These are phyloP conservation scores for Claviceps purpurea DNA, from an alignment of 2,329 filamentous ascomycete species.

Conservation along the genomic window DNA sequence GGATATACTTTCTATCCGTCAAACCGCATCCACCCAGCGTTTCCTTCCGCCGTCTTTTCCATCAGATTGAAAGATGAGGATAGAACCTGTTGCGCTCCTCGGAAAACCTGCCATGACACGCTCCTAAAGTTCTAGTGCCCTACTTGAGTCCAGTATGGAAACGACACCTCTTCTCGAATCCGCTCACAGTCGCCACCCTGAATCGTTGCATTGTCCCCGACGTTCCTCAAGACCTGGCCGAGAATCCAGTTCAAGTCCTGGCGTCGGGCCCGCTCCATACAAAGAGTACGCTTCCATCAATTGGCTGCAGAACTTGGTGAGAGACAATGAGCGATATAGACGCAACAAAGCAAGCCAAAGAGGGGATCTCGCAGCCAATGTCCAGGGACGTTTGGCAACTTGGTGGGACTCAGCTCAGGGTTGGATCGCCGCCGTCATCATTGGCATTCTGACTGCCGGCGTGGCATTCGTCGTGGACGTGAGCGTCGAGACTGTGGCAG, in stretches of 20 bases:
- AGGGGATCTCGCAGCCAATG: conserved; percentile 23
- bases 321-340: conserved; percentile 38
- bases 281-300: conserved; percentile 50
- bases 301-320: conserved; percentile 47
- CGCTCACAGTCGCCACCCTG: neutral
- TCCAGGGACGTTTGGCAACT: neutral
- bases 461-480: conserved; percentile 44
- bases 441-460: conserved; percentile 39
- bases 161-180: neutral
- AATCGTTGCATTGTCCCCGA: neutral
- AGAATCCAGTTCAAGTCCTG: neutral
- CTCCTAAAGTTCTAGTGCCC: neutral
- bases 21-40: too few species aligned
- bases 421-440: conserved; percentile 41
- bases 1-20: too few species aligned
- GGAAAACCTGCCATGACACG: neutral
- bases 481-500: conserved; percentile 37
- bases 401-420: conserved; percentile 36
- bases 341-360: conserved; percentile 14
- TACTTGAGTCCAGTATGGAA: neutral
- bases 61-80: neutral
- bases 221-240: neutral
- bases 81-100: too few species aligned
- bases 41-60: neutral
- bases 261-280: conserved; percentile 28